Percentiles rank a stretch among this genome's conserved stretches.
Conservation (phyloP, 768 basidiomycete genomes). For the Collybiopsis confluens region DNA sequence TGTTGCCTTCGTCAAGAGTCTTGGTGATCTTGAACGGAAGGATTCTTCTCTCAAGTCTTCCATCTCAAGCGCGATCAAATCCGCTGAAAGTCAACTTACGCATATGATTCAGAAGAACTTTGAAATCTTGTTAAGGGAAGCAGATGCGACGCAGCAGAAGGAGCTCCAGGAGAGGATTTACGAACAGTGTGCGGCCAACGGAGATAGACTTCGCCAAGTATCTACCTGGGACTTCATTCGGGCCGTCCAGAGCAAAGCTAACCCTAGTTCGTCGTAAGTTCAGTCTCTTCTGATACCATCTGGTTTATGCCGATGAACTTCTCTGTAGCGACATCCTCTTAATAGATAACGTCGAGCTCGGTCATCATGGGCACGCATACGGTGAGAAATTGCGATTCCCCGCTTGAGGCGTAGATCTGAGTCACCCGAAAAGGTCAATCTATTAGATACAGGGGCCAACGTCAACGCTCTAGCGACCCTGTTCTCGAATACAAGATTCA, state of each 20-base stretch:
- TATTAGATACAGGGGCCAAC: not conserved
- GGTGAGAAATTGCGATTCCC: no score
- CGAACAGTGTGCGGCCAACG: not conserved
- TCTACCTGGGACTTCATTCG: not conserved
- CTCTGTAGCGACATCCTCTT: no score
- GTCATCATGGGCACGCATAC: no score
- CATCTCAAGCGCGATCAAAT: slow-evolving; percentile 6
- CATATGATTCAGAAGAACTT: slow-evolving; percentile 2
- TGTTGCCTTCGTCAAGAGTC: slow-evolving; percentile 7
- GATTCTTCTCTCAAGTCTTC: slow-evolving; percentile 13
- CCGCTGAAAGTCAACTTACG: slow-evolving; percentile 4
- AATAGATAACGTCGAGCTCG: no score
- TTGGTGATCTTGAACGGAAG: slow-evolving; percentile 8
- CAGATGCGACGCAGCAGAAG: not conserved
- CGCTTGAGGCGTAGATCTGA: no score
- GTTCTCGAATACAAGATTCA: slow-evolving; percentile 22
- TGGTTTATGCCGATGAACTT: no score
- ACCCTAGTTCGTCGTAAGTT: not conserved
- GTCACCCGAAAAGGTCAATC: not conserved
- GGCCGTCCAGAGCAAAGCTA: not conserved
- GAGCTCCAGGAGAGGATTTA: not conserved
- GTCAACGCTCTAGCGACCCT: slow-evolving; percentile 13
- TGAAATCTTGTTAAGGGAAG: not conserved
- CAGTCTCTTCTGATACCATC: not conserved
- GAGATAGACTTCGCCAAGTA: not conserved